Percentiles rank a stretch among this genome's conserved stretches.
These are phyloP conservation scores for Bipolaris oryzae DNA, from an alignment of 2,329 filamentous ascomycete genomes.

Conservation along the genomic window DNA sequence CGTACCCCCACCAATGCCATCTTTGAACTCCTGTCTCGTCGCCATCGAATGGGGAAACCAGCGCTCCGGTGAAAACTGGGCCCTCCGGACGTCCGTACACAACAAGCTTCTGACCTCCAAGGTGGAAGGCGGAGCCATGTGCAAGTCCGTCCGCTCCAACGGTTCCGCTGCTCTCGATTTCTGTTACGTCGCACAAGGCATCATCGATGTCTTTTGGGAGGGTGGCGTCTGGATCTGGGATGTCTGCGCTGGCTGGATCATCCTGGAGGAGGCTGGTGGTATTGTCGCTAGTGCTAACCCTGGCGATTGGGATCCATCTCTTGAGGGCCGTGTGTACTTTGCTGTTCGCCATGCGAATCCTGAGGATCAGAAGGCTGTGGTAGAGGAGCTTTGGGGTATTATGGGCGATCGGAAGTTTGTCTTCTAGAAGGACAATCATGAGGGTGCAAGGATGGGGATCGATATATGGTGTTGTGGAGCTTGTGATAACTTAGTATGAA, in stretches of 20 bases:
- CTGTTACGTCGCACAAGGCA: slow-evolving; percentile 48
- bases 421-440: background rate
- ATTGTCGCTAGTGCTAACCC: slow-evolving; percentile 46
- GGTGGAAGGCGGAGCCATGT: slow-evolving; percentile 40
- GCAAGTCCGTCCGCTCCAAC: slow-evolving; percentile 41
- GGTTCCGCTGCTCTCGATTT: slow-evolving; percentile 49
- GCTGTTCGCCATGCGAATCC: slow-evolving; percentile 40
- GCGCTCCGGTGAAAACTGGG: slow-evolving; percentile 47
- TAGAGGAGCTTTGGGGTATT: slow-evolving; percentile 44
- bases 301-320: slow-evolving; percentile 41
- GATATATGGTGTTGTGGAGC: background rate
- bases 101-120: slow-evolving; percentile 39
- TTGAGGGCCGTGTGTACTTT: slow-evolving; percentile 46
- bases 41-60: slow-evolving; percentile 49
- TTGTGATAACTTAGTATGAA: too few species aligned
- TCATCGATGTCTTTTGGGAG: slow-evolving; percentile 47
- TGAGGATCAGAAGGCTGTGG: slow-evolving; percentile 40
- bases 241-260: slow-evolving; percentile 47
- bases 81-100: slow-evolving; percentile 37
- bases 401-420: slow-evolving; percentile 46
- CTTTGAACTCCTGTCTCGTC: slow-evolving; percentile 42
- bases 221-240: slow-evolving; percentile 48
- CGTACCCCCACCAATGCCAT: slow-evolving; percentile 30
- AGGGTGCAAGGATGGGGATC: background rate
- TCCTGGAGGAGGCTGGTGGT: slow-evolving; percentile 48